phyloP scores from a whole-genome alignment of 495 filamentous ascomycete genomes.

The Penicillium dipodomyicola region DNA sequence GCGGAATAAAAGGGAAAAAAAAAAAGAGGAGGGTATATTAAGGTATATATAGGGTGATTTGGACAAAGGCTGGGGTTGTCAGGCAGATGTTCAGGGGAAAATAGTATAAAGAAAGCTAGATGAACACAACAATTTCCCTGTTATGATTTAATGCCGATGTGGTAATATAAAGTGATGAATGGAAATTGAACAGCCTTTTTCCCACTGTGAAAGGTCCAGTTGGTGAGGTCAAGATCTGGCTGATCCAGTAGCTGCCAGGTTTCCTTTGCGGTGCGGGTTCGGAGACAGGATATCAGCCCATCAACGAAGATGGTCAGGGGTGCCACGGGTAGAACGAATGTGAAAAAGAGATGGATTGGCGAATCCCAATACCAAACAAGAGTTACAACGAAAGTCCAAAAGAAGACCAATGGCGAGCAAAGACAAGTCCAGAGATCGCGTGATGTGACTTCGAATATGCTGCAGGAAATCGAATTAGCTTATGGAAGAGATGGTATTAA shows the following conservation, averaged over 20 bases:
- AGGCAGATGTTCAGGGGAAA: not conserved
- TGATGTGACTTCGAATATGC: slow-evolving; percentile 72
- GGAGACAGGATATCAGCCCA: slow-evolving; percentile 60
- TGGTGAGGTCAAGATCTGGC: slow-evolving; percentile 42
- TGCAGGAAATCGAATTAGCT: slow-evolving; percentile 16
- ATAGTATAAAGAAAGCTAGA: not conserved
- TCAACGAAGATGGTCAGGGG: slow-evolving; percentile 65
- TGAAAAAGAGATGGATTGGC: slow-evolving; percentile 58
- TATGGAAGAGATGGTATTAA: not conserved
- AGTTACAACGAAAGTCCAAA: slow-evolving; percentile 53
- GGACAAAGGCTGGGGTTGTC: slow-evolving; percentile 34
- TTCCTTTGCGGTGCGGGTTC: slow-evolving; percentile 64
- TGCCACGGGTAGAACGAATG: slow-evolving; percentile 61
- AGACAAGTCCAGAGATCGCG: slow-evolving; percentile 53
- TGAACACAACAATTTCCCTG: not conserved
- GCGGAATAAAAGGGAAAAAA: not conserved
- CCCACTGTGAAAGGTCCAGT: slow-evolving; percentile 57
- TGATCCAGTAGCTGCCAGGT: slow-evolving; percentile 54
- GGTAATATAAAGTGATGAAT: slow-evolving; percentile 27
- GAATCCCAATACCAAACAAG: slow-evolving; percentile 61
- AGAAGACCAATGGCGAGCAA: slow-evolving; percentile 52
- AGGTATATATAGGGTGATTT: not conserved
- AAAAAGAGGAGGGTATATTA: no score
- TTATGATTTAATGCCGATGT: slow-evolving; percentile 4
- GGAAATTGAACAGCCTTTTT: slow-evolving; percentile 32